Evolutionary conservation across 148 eudicot species (phyloP).

Genomic region (Cornus kousa): DNA sequence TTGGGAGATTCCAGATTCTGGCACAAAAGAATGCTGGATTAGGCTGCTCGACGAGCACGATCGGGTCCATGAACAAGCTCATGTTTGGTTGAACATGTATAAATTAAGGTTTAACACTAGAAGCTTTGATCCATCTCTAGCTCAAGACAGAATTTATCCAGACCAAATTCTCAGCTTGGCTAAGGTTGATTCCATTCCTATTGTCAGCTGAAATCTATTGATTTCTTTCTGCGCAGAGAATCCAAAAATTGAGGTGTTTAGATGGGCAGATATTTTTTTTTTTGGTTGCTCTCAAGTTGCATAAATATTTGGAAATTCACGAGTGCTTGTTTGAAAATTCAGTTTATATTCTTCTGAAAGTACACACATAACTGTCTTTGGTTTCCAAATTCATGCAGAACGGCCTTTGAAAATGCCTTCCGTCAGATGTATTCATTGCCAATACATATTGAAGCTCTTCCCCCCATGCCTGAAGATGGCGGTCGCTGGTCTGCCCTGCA

Average conservation of each 20-base stretch:
- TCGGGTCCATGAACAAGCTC: background rate
- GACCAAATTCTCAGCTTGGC: background rate
- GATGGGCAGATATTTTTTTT: background rate
- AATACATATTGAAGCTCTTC: conserved; percentile 72
- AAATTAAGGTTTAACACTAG: background rate
- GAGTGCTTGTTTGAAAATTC: background rate
- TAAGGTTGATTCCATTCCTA: background rate
- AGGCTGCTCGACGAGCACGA: background rate
- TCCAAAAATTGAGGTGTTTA: background rate
- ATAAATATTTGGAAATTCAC: background rate
- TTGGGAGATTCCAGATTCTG: background rate
- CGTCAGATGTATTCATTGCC: conserved; percentile 91
- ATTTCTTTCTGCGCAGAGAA: background rate
- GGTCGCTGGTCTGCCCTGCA: conserved; percentile 90
- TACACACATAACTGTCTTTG: background rate
- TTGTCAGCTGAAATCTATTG: background rate
- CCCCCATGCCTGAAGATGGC: conserved; percentile 95
- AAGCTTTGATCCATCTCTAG: background rate
- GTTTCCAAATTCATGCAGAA: conserved; percentile 44
- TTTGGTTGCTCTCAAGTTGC: background rate
- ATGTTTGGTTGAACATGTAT: background rate
- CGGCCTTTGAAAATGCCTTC: conserved; percentile 76
- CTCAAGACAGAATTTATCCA: background rate
- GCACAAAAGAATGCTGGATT: background rate
- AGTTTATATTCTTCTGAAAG: background rate